These are phyloP conservation scores for Aspergillus conjunctus DNA, from an alignment of 495 filamentous ascomycete species.

Conservation along the genomic window DNA sequence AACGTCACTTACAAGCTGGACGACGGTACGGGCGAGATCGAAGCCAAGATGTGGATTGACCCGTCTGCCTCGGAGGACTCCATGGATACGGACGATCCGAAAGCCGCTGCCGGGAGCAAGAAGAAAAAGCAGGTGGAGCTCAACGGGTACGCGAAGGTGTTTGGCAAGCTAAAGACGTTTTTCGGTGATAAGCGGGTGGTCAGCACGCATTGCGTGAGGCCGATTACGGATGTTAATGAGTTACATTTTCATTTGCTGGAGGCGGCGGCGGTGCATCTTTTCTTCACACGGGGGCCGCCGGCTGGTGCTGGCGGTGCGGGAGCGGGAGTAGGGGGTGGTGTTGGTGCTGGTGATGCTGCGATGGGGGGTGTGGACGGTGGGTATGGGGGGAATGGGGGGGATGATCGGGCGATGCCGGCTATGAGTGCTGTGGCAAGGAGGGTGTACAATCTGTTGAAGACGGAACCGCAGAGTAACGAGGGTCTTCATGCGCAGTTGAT, in stretches of 20 bases:
- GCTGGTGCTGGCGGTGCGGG: conserved; percentile 39
- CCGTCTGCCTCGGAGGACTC: conserved; percentile 46
- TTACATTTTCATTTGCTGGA: conserved; percentile 87
- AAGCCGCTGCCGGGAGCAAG: conserved; percentile 16
- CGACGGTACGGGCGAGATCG: conserved; percentile 89
- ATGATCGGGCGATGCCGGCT: conserved; percentile 40
- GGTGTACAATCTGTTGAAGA: conserved; percentile 67
- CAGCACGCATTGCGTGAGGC: conserved; percentile 75
- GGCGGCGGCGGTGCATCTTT: conserved; percentile 82
- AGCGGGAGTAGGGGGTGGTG: conserved; percentile 27
- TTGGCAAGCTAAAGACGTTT: conserved; percentile 71
- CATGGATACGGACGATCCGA: conserved; percentile 45
- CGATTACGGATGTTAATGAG: conserved; percentile 85
- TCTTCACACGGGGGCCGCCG: conserved; percentile 75
- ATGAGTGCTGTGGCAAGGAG: conserved; percentile 61
- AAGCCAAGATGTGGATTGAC: conserved; percentile 93
- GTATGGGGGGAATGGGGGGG: conserved; percentile 47
- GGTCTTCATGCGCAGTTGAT: conserved; percentile 80
- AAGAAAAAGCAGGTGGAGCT: conserved; percentile 56
- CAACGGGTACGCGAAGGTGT: conserved; percentile 80
- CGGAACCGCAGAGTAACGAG: conserved; percentile 68
- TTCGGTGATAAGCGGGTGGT: conserved; percentile 78
- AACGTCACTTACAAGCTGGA: conserved; percentile 92
- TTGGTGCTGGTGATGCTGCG: conserved; percentile 38
- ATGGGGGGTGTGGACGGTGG: conserved; percentile 47